Evolutionary conservation across 768 basidiomycete species (phyloP), one percentile per base, ranked within the genome.

Genomic region (Collybiopsis confluens): DNA sequence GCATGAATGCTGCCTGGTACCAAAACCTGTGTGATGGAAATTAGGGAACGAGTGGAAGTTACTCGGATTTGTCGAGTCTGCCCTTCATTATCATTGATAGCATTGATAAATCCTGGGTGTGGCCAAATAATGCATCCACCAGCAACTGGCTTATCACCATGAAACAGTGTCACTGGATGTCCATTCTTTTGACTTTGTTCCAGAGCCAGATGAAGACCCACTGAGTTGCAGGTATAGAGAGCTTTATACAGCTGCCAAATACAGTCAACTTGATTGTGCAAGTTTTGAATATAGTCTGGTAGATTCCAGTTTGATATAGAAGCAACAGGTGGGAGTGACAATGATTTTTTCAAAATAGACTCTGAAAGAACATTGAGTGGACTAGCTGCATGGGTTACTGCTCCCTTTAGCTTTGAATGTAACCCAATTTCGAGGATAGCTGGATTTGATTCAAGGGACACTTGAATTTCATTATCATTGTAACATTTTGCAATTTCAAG

Each of bases 81-180:
- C 10, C 18, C 37, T 1, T 51, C 48, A 26, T 54, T 18, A 6
- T 35, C 35, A 20, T 42, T 40, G 0, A 55, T 51, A 44, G 49
- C 45, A 10, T 23, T n/a, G 9, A 36, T 35, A 20, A 7, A 56
- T 13, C 58, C 55, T 33, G 30, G 30, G 49, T 28, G 27, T 55
- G 53, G 21, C 20, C 46, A 9, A 50, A 33, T 33, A 33, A 33
- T 33, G 27, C 48, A 51, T 18, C 56, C 50, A 41, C 21, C 45
- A 33, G 56, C 59, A 24, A 41, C 36, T 27, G 52, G 21, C 26
- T 45, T 49, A n/a, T 56, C 41, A 9, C 44, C 45, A 1, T 55
- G 50, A 7, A 58, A 49, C 16, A 60, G 41, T 3, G 57, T 45
- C n/a, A 60, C 54, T 16, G 36, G 57, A 35, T 60, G 59, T 8